These are phyloP conservation scores for Exserohilum turcica DNA, from an alignment of 2,329 filamentous ascomycete species.

Conservation along the genomic window DNA sequence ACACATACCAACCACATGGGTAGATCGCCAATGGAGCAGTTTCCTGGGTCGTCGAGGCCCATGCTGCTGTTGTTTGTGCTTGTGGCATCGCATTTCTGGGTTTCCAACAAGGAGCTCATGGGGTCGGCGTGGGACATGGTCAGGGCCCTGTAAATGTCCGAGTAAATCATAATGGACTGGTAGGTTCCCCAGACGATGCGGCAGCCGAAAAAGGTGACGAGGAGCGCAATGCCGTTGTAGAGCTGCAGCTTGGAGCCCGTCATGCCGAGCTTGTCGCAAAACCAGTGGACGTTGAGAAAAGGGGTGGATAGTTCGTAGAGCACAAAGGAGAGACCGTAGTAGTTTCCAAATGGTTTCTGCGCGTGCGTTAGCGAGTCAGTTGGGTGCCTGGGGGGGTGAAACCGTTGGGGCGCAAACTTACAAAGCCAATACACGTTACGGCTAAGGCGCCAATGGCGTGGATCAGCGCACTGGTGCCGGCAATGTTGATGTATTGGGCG, in stretches of 20 bases:
- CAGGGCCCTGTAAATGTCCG: conserved; percentile 64
- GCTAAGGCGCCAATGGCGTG: conserved; percentile 75
- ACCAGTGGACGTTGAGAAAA: conserved; percentile 88
- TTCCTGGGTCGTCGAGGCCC: conserved; percentile 18
- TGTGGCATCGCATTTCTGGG: conserved; percentile 54
- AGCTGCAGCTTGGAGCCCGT: conserved; percentile 76
- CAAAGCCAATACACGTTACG: conserved; percentile 79
- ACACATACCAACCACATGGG: conserved; percentile 71
- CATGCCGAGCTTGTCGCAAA: conserved; percentile 81
- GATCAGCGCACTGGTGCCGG: conserved; percentile 74
- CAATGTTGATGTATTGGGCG: conserved; percentile 68
- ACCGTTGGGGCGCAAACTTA: conserved; percentile 54
- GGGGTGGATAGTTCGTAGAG: conserved; percentile 85
- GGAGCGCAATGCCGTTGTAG: conserved; percentile 75
- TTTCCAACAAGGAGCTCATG: conserved; percentile 27
- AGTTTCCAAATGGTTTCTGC: conserved; percentile 82
- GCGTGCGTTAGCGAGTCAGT: conserved; percentile 17
- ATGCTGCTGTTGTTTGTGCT: conserved; percentile 47
- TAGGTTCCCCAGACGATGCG: conserved; percentile 79
- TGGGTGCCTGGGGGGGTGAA: background rate
- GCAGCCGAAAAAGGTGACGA: conserved; percentile 74
- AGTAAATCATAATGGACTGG: conserved; percentile 67
- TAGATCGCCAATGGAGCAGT: conserved; percentile 47
- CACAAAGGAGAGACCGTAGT: conserved; percentile 79
- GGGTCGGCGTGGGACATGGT: conserved; percentile 23